Evolutionary conservation across 495 filamentous ascomycete genomes (phyloP).

Genomic region (Neurospora intermedia): DNA sequence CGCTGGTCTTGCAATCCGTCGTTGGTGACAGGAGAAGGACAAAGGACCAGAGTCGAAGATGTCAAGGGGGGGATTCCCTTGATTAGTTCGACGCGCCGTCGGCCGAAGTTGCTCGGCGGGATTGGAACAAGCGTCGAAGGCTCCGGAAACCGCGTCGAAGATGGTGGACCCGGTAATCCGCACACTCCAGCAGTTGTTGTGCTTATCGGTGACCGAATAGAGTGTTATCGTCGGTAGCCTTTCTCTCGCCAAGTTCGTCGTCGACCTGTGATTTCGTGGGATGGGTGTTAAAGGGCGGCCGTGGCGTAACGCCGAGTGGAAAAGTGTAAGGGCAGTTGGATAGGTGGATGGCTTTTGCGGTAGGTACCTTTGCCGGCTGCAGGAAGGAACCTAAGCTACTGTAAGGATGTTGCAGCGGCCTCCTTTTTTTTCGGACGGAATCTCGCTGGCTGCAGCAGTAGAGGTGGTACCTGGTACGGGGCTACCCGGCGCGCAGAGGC

Average conservation of each 20-base stretch:
- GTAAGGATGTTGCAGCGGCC: conserved; percentile 1
- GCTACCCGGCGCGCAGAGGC: background rate
- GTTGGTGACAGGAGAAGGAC: background rate
- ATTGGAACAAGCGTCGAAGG: background rate
- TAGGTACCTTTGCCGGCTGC: background rate
- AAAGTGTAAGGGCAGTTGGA: conserved; percentile 1
- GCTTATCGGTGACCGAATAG: background rate
- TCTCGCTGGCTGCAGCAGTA: background rate
- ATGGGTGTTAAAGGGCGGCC: conserved; percentile 4
- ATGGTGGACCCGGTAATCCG: background rate
- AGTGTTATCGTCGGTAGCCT: background rate
- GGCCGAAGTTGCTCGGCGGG: background rate
- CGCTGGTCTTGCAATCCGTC: background rate
- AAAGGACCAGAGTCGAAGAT: background rate
- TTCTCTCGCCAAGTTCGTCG: conserved; percentile 1
- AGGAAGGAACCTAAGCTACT: background rate
- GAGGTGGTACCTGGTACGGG: background rate
- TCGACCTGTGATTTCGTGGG: conserved; percentile 4
- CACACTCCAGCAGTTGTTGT: background rate
- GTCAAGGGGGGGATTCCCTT: background rate
- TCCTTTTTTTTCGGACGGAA: conserved; percentile 4
- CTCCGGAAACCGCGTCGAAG: background rate
- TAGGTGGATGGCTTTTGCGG: background rate
- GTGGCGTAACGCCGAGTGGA: conserved; percentile 14
- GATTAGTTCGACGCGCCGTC: background rate